Base-by-base conservation (phyloP, 2,329 filamentous ascomycete species). In the Sporothrix sp. region DNA sequence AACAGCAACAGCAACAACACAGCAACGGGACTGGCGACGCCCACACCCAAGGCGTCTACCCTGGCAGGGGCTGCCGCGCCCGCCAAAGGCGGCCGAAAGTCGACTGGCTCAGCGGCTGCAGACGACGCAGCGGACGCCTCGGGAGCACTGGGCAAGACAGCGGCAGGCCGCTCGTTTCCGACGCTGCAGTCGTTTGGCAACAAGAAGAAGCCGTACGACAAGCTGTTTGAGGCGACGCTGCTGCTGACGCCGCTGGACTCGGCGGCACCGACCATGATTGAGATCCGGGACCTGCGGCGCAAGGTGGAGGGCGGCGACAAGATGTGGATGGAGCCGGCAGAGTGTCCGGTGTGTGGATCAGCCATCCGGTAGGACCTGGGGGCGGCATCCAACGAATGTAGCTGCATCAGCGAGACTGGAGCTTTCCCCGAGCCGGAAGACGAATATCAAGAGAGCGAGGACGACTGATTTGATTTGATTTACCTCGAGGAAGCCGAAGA, bases 261-360 rank as follows among this genome's bases (percentile, higher is more conserved):
- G 4, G 71, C 68, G 30, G 40, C 49, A 3, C 72, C 73, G 16
- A 71, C 75, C 1, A 61, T 68, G 20, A 68, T 79, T 46, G 72
- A 77, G 55, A 71, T 80, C 46, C 69, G 62, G 23, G 77, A 80
- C 56, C 62, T 78, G 40, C 68, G 77, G 42, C 59, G 69, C 27
- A 65, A 67, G 9, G 63, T 79, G 7, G 60, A 61, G 2, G 73
- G 70, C 9, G 75, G 75, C 2, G 70, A 71, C 28, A 76, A 73
- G 61, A 65, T 63, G 9, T 81, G 77, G 77, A 71, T 67, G 10
- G 75, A 79, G 59, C 68, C 68, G 4, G 61, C 74, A 28, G 62
- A 66, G 43, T 81, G 77, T 54, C 66, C 79, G 32, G 58, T 75
- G 36, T 81, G 77, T 58, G 64, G 64, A 13, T 37, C 52, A 21